These are phyloP conservation scores for Cryptococcus maquisensis DNA, from an alignment of 1,284 basidiomycete genomes.

Conservation along the genomic window DNA sequence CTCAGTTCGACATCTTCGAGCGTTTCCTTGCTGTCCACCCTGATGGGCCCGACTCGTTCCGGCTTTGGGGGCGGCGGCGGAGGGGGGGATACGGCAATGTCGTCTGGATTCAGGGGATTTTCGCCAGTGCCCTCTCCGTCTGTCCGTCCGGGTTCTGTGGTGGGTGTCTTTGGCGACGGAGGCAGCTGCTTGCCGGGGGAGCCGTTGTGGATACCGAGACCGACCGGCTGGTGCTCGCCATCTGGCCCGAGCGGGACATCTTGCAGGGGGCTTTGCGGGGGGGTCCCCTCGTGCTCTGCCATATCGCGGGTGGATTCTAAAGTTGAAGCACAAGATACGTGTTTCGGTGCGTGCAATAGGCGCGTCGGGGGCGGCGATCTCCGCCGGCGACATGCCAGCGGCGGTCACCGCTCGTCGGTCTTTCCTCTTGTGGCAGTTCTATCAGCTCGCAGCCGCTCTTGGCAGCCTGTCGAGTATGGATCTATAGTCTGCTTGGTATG, in stretches of 20 bases:
- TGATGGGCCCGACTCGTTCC: conserved; percentile 2
- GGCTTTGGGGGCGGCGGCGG: conserved; percentile 21
- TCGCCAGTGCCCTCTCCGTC: background rate
- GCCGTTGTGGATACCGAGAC: conserved; percentile 16
- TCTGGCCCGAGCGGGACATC: background rate
- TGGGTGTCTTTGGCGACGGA: conserved; percentile 8
- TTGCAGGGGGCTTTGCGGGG: background rate
- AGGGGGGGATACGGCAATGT: conserved; percentile 9
- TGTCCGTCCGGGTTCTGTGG: background rate
- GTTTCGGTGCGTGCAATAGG: no score
- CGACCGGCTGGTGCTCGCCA: background rate
- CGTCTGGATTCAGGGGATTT: background rate
- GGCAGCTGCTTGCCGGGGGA: conserved; percentile 18
- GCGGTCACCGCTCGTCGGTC: background rate
- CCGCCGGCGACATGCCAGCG: no score
- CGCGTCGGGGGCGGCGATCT: no score
- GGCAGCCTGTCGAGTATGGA: no score
- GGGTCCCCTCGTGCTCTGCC: background rate
- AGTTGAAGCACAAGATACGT: no score
- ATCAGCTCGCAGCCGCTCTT: no score
- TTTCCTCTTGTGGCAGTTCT: background rate
- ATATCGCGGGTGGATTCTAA: no score
- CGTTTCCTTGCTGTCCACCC: conserved; percentile 16
- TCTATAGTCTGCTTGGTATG: no score
- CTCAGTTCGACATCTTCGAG: conserved; percentile 29